Evolutionary conservation across 805 yeast species (phyloP), one percentile per base, ranked within the genome.

Genomic region (Metschnikowia anglica): DNA sequence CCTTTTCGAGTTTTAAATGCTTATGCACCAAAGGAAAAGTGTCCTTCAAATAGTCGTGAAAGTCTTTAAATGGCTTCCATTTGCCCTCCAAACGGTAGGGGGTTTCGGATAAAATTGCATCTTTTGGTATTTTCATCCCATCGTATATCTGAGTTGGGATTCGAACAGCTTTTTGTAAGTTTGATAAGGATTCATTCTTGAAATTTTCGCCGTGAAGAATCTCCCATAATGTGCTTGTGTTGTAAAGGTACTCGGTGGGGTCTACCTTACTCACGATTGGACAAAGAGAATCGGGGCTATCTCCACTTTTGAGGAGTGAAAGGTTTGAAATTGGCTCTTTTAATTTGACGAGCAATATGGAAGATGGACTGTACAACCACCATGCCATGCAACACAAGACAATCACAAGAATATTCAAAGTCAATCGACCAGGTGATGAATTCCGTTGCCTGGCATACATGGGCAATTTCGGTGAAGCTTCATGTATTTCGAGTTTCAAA

Each of bases 21-120:
- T 64, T 47, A 49, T 76, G 74, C 3, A 78, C 73, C 21, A 63
- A 49, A 0, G 90, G 88, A 62, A 80, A 85, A 3, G 78, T 64
- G 13, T 59, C 49, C 42, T 70, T 68, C 44, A 85, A 65, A 56
- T 76, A 83, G 2, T 60, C 55, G 48, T 81, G 85, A 47, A 85
- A 75, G 4, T 52, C 48, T 16, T 42, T 47, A 41, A 68, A 68
- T 26, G 63, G 59, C 10, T 32, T 46, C 71, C 47, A 43, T 45
- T 50, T 25, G 1, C 18, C 31, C 36, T 63, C 67, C 32, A 56
- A 29, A 25, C 58, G 35, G 16, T 58, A 26, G 11, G 24, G 3
- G 5, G 18, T 15, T 10, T 9, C 23, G 5, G n/a, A 12, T 4
- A 35, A 21, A 8, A 62, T 56, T 0, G 58, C 54, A 3, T 51